These are phyloP conservation scores for Fusarium agapanthi DNA, from an alignment of 2,329 filamentous ascomycete genomes.

Conservation along the genomic window DNA sequence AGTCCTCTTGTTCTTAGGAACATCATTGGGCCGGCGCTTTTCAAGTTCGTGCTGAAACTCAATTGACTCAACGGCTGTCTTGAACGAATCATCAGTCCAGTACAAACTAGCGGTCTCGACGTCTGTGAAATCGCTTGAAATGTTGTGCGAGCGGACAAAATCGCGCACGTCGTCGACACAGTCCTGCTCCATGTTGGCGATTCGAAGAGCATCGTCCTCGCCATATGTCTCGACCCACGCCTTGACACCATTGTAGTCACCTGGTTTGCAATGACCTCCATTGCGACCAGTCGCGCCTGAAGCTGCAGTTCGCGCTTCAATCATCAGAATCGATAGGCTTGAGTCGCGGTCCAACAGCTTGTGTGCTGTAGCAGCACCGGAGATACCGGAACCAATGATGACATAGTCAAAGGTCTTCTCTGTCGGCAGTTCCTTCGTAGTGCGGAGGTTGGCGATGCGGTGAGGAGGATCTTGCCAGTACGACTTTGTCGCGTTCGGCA, in stretches of 20 bases:
- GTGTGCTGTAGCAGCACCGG: conserved; percentile 20
- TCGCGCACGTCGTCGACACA: conserved; percentile 20
- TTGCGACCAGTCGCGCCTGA: conserved; percentile 16
- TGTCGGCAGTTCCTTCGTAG: conserved; percentile 7
- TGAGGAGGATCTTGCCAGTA: conserved; percentile 29
- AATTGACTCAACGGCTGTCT: conserved; percentile 7
- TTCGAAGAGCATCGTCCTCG: conserved; percentile 13
- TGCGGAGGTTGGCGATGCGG: conserved; percentile 24
- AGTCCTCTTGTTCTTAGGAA: conserved; percentile 19
- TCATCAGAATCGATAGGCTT: conserved; percentile 13
- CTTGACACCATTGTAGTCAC: conserved; percentile 13
- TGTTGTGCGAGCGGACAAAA: conserved; percentile 17
- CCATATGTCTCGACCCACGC: conserved; percentile 11
- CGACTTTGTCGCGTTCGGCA: conserved; percentile 20
- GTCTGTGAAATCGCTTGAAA: conserved; percentile 24
- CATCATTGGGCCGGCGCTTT: conserved; percentile 10
- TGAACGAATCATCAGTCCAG: conserved; percentile 24
- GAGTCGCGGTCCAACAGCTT: conserved; percentile 19
- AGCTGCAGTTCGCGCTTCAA: conserved; percentile 19
- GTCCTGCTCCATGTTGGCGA: conserved; percentile 26
- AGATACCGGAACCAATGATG: conserved; percentile 23
- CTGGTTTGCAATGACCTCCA: conserved; percentile 16
- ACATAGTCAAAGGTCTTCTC: conserved; percentile 20
- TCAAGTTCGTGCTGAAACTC: conserved; percentile 14
- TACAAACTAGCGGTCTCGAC: conserved; percentile 19